A percentile compares a stretch with the other conserved stretches of the same genome.
These are phyloP conservation scores for Sonneratia caseolaris DNA, from an alignment of 345 rosid genomes.

Conservation along the genomic window DNA sequence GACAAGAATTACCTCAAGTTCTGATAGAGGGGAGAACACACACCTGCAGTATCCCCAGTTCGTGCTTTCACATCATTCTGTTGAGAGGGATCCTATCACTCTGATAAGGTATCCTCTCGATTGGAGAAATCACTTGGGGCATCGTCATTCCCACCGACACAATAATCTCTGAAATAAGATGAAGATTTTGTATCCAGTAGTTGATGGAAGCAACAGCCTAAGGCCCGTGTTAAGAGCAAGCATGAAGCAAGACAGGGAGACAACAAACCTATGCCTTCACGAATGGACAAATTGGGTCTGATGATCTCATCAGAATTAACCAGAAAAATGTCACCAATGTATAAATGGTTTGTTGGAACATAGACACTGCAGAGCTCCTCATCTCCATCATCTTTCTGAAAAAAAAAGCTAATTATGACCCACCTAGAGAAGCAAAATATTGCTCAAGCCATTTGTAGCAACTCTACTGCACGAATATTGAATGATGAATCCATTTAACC, in stretches of 20 bases:
- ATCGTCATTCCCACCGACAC: constrained; percentile 87
- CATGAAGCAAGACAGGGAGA: constrained; percentile 1
- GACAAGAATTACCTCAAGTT: not conserved
- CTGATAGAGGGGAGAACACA: not conserved
- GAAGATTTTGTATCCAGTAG: not conserved
- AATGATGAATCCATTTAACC: not conserved
- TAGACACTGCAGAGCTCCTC: constrained; percentile 83
- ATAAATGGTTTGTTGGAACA: constrained; percentile 80
- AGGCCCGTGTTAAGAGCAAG: not conserved
- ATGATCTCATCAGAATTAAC: constrained; percentile 72
- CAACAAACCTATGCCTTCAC: constrained; percentile 78
- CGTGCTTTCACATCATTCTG: constrained; percentile 34
- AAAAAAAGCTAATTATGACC: constrained; percentile 14
- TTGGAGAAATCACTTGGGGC: constrained; percentile 63
- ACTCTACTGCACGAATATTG: not conserved
- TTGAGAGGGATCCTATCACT: constrained; percentile 42
- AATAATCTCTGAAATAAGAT: constrained; percentile 52
- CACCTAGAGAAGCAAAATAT: constrained; percentile 3
- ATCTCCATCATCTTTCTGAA: constrained; percentile 60
- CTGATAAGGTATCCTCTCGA: constrained; percentile 39
- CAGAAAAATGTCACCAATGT: constrained; percentile 74
- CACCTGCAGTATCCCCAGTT: not conserved
- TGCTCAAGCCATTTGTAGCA: not conserved
- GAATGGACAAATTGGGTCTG: constrained; percentile 73
- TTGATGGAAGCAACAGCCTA: not conserved